These are phyloP conservation scores for Halenospora varia DNA, from an alignment of 495 filamentous ascomycete species.

Conservation along the genomic window DNA sequence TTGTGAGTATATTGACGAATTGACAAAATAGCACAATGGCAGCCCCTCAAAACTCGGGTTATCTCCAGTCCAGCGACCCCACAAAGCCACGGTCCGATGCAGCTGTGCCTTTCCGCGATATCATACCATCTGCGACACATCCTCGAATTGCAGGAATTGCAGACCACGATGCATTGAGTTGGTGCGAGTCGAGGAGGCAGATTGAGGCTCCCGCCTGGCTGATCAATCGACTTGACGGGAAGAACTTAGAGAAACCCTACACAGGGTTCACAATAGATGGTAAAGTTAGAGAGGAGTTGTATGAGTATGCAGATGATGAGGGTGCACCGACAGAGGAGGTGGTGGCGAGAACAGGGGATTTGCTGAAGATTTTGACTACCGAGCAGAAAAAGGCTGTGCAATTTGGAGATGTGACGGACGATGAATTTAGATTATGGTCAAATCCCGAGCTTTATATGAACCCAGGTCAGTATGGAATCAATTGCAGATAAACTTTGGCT, in stretches of 20 bases:
- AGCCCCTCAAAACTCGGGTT: constrained; percentile 20
- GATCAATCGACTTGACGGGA: constrained; percentile 22
- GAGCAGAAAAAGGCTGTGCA: constrained; percentile 18
- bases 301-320: constrained; percentile 23
- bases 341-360: background rate
- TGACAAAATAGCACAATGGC: constrained; percentile 14
- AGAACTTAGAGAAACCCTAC: constrained; percentile 22
- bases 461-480: constrained; percentile 21
- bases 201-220: constrained; percentile 27
- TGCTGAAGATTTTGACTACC: constrained; percentile 14
- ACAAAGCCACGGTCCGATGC: constrained; percentile 22
- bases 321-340: constrained; percentile 24
- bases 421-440: constrained; percentile 26
- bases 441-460: constrained; percentile 28
- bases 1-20: background rate
- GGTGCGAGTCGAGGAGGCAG: constrained; percentile 23
- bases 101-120: constrained; percentile 23
- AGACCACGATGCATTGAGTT: constrained; percentile 18
- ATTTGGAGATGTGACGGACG: constrained; percentile 20
- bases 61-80: constrained; percentile 19
- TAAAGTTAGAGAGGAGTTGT: constrained; percentile 19
- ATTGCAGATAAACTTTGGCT: too few relatives aligned
- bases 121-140: constrained; percentile 20
- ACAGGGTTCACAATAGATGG: constrained; percentile 21
- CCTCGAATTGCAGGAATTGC: constrained; percentile 22